phyloP scores from a whole-genome alignment of 306 rosid species.

The Gastrolobium villosum region DNA sequence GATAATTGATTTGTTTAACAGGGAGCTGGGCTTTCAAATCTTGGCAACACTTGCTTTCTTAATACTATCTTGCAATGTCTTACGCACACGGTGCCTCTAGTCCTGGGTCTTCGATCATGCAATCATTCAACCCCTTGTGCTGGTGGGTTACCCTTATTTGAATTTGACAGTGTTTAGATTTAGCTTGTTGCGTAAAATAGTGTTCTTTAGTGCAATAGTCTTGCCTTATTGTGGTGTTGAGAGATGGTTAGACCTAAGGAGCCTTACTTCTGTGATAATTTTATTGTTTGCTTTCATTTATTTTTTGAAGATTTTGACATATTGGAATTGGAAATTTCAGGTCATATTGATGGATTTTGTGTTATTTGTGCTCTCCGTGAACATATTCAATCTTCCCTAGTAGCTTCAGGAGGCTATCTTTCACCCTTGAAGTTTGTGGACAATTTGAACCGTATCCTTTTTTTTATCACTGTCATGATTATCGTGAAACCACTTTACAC shows the following conservation, averaged over 20 bases:
- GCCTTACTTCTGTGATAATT: not conserved
- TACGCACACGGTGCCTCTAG: slow-evolving; percentile 85
- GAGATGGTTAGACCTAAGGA: not conserved
- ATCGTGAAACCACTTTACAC: not conserved
- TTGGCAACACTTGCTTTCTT: slow-evolving; percentile 89
- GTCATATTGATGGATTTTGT: slow-evolving; percentile 64
- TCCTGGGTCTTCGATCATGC: slow-evolving; percentile 65
- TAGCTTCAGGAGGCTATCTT: slow-evolving; percentile 55
- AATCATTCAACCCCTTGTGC: slow-evolving; percentile 57
- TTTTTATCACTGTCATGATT: not conserved
- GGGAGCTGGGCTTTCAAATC: slow-evolving; percentile 90
- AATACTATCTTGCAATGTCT: slow-evolving; percentile 89
- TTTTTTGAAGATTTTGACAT: slow-evolving; percentile 5
- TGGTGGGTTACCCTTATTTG: slow-evolving; percentile 53
- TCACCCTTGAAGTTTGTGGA: slow-evolving; percentile 69
- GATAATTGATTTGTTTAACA: slow-evolving; percentile 45
- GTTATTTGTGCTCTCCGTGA: slow-evolving; percentile 72
- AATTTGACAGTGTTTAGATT: not conserved
- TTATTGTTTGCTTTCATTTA: not conserved
- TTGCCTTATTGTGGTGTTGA: not conserved
- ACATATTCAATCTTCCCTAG: slow-evolving; percentile 64
- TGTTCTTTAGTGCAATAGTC: not conserved
- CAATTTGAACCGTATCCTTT: slow-evolving; percentile 85
- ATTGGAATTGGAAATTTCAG: slow-evolving; percentile 57
- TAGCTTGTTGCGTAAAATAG: not conserved